Conservation (phyloP, 257 asterid genomes). For the Petunia secreta region DNA sequence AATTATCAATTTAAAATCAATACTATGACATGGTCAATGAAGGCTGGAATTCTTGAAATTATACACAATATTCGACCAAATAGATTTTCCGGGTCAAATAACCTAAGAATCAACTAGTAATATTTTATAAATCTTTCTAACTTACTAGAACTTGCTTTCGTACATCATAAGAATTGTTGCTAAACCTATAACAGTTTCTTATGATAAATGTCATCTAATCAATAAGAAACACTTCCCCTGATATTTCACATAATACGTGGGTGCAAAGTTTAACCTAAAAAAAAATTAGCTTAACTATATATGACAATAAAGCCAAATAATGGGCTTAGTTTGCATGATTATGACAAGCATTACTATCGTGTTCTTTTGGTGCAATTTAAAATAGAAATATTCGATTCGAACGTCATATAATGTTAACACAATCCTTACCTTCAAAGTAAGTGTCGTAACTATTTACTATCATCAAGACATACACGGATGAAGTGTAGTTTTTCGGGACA, state of each 20-base stretch:
- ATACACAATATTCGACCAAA: neutral
- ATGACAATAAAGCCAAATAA: constrained; percentile 12
- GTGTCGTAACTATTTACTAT: neutral
- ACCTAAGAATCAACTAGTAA: neutral
- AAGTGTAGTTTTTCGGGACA: too few relatives aligned
- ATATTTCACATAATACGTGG: neutral
- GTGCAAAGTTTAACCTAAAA: neutral
- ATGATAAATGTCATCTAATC: neutral
- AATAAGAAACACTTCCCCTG: neutral
- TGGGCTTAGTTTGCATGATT: constrained; percentile 24
- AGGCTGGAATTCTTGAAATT: neutral
- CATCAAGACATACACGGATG: neutral
- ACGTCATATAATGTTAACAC: neutral
- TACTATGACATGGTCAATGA: neutral
- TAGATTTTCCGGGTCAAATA: neutral
- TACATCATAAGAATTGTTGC: neutral
- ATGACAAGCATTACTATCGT: constrained; percentile 5
- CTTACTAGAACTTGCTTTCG: neutral
- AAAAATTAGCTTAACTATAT: neutral
- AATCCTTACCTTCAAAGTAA: neutral
- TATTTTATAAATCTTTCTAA: neutral
- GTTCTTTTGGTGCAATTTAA: neutral
- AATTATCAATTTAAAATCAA: neutral
- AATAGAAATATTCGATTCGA: neutral
- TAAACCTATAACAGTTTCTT: neutral